phyloP scores from a whole-genome alignment of 176 grass and related monocot species.

The Panicum miliaceum region DNA sequence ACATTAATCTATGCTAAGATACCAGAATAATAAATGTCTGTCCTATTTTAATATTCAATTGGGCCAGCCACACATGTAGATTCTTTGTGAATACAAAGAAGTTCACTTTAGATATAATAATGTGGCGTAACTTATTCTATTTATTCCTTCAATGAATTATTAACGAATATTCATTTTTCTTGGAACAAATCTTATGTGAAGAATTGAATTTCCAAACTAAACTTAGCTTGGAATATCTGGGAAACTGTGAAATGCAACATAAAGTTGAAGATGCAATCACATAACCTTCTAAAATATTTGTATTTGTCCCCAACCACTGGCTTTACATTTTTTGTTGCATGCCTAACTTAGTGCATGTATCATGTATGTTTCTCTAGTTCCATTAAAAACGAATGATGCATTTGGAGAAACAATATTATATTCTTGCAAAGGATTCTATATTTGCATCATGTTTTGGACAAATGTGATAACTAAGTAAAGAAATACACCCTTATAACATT shows the following conservation, averaged over 20 bases:
- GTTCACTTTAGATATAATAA: neutral
- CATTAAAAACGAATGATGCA: neutral
- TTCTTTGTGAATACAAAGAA: neutral
- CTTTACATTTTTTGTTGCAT: neutral
- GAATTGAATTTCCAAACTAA: neutral
- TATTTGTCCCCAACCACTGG: neutral
- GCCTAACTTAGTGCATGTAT: neutral
- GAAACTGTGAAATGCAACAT: neutral
- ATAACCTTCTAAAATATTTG: neutral
- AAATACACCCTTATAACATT: neutral
- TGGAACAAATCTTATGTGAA: neutral
- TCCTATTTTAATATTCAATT: neutral
- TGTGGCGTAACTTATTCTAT: neutral
- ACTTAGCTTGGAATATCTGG: neutral
- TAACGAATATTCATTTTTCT: neutral
- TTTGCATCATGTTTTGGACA: neutral
- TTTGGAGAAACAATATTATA: neutral
- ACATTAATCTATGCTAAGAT: neutral
- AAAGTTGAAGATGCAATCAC: neutral
- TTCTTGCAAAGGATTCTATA: neutral
- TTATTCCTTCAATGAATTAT: neutral
- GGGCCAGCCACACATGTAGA: neutral
- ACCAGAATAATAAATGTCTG: neutral
- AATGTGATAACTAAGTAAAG: neutral
- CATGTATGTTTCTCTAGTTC: neutral